These are phyloP conservation scores for Salinomyces thailandicus DNA, from an alignment of 2,329 filamentous ascomycete species.

Conservation along the genomic window DNA sequence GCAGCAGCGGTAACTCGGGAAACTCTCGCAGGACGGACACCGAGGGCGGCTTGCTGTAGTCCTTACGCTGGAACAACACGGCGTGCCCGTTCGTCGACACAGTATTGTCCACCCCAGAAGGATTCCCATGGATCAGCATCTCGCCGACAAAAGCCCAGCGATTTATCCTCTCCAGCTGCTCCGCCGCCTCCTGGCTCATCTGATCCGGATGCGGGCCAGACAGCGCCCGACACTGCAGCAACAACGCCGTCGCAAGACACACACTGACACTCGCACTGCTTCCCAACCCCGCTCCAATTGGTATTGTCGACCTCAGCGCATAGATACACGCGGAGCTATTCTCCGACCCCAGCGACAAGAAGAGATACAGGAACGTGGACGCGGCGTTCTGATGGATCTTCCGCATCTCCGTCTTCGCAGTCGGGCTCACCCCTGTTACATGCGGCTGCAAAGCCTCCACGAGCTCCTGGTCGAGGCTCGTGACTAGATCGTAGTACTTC, in stretches of 20 bases:
- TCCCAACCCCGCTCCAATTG: constrained; percentile 80
- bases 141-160: constrained; percentile 95
- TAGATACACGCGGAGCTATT: constrained; percentile 75
- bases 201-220: constrained; percentile 89
- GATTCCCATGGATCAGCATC: constrained; percentile 95
- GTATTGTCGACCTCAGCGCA: constrained; percentile 85
- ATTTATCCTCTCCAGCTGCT: constrained; percentile 92
- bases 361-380: constrained; percentile 81
- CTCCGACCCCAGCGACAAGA: constrained; percentile 72
- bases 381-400: constrained; percentile 79
- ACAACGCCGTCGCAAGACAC: constrained; percentile 71
- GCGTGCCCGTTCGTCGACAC: constrained; percentile 89
- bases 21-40: constrained; percentile 76
- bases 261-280: constrained; percentile 93
- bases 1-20: constrained; percentile 77
- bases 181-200: constrained; percentile 70
- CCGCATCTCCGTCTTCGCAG: constrained; percentile 57
- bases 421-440: constrained; percentile 58
- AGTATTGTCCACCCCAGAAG: constrained; percentile 94
- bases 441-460: constrained; percentile 71
- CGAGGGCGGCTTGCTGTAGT: constrained; percentile 59
- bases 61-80: constrained; percentile 73
- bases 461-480: constrained; percentile 71
- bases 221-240: constrained; percentile 72
- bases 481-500: constrained; percentile 78